Evolutionary conservation across 169 alveolate species (phyloP), one percentile per base, ranked within the genome.

Genomic region (Plasmodium knowlesi): DNA sequence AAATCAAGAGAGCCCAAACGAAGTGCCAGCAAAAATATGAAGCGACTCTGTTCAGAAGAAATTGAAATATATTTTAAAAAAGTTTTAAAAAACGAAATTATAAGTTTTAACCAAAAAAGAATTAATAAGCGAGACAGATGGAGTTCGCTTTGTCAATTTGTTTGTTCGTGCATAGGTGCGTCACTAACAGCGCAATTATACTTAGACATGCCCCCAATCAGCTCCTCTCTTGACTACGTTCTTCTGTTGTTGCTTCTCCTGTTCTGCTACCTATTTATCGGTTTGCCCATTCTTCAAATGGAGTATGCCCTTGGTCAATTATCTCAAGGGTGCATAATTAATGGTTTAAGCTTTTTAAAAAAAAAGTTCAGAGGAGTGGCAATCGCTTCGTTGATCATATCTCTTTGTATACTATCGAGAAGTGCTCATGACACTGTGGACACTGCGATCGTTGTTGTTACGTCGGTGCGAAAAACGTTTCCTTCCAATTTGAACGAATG

Each of bases 231-330:
- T 5, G 84, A 91, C 71, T 78, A 37, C 61, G 70, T 46, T 2
- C 10, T 91, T 10, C 70, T 82, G 2, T 8, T 34, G 34, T 2
- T 72, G 8, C 70, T 82, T 10, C 32, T 91, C 28, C 37, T 91
- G 1, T 81, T 81, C 54, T 91, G 54, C 28, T 91, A 91, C 83
- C 25, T 80, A 32, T 80, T 80, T 71, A 91, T 91, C 74, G 95
- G 95, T 5, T 81, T 67, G 34, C 95, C 95, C 3, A 14, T 91
- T 67, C 43, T 91, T 19, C 91, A 91, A 71, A 12, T 91, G 25
- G 95, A 91, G 81, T 91, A 41, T 70, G 82, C 95, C 43, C 34
- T 91, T 5, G 95, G 95, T 16, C 95, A 91, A 81, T 16, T 91
- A 91, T 81, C 95, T 19, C 95, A 91, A 82, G 28, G 92, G 16